Conservation (phyloP, 345 rosid species). For the Moricandia moricandioides region DNA sequence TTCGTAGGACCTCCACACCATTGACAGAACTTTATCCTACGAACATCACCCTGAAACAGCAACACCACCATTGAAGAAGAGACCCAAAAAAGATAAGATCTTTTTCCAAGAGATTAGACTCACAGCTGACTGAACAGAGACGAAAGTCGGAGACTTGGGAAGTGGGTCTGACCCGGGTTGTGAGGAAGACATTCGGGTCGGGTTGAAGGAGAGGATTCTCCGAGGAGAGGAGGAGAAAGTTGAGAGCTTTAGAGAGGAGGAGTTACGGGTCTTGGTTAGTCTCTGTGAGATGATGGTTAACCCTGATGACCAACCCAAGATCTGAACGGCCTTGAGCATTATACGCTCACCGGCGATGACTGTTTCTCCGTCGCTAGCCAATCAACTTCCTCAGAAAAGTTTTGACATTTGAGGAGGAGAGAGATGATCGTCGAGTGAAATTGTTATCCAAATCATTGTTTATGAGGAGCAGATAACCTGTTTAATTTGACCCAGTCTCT, state of each 20-base stretch:
- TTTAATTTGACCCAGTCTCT: not conserved
- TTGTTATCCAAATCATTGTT: no score
- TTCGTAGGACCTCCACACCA: conserved; percentile 93
- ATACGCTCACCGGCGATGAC: conserved; percentile 8
- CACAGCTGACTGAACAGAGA: conserved; percentile 59
- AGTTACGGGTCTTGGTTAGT: conserved; percentile 47
- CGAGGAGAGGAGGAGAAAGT: conserved; percentile 25
- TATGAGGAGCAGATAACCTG: not conserved
- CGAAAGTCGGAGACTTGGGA: conserved; percentile 35
- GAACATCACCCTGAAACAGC: conserved; percentile 50
- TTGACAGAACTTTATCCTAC: conserved; percentile 82
- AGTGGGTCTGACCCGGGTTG: conserved; percentile 52
- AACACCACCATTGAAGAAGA: not conserved
- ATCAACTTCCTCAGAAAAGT: not conserved
- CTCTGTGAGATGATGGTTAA: conserved; percentile 46
- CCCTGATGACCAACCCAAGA: conserved; percentile 56
- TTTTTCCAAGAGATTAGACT: conserved; percentile 29
- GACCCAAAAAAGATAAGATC: not conserved
- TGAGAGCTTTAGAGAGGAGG: conserved; percentile 37
- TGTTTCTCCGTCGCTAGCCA: conserved; percentile 1
- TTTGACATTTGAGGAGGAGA: conserved; percentile 16
- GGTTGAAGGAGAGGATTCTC: conserved; percentile 29
- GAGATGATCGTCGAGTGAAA: no score
- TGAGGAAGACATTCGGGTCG: conserved; percentile 45
- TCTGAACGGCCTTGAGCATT: conserved; percentile 76